Conservation (phyloP, 1,284 basidiomycete genomes). For the Leccinum subrobustum region DNA sequence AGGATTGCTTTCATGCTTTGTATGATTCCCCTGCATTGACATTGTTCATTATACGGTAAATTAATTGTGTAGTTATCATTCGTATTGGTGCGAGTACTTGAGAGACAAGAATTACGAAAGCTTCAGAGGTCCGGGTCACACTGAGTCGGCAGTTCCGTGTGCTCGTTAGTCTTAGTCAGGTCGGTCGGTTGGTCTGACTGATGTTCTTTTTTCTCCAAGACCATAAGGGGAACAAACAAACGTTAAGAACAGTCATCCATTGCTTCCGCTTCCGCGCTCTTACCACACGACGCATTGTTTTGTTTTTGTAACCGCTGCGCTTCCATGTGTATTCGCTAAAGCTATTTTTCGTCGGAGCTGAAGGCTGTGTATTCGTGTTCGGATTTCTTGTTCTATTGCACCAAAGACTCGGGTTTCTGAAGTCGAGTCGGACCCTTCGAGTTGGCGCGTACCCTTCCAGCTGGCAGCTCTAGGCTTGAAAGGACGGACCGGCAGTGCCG, state of each 20-base stretch:
- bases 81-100: neutral
- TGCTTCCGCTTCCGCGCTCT: neutral
- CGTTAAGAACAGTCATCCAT: neutral
- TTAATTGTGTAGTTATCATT: neutral
- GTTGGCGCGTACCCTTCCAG: neutral
- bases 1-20: neutral
- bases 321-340: neutral
- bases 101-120: neutral
- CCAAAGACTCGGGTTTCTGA: neutral
- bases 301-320: neutral
- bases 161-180: neutral
- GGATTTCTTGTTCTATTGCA: neutral
- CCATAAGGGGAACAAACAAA: neutral
- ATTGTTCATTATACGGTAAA: neutral
- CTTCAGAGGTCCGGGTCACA: neutral
- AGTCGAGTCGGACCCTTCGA: neutral
- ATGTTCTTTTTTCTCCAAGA: neutral
- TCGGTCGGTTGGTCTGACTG: neutral
- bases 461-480: neutral
- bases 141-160: neutral
- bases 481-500: neutral
- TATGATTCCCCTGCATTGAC: slow-evolving; percentile 6
- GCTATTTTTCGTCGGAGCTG: neutral
- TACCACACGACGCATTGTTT: neutral
- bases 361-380: neutral